phyloP scores from a whole-genome alignment of 768 basidiomycete species.

The Rhodotorula graminis region DNA sequence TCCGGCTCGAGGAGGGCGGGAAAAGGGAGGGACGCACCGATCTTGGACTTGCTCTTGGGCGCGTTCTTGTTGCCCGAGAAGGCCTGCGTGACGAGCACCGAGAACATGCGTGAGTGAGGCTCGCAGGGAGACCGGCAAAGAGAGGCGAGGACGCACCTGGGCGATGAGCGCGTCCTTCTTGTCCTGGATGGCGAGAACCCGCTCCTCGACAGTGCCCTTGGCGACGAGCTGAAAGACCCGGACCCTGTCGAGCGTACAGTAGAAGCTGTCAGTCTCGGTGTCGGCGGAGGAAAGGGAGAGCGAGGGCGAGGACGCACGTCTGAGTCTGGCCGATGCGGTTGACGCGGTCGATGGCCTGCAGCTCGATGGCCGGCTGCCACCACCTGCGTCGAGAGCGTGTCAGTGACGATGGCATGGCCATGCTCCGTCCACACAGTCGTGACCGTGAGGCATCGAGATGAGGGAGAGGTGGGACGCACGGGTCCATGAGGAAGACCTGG shows the following conservation, averaged over 20 bases:
- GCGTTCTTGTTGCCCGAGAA: conserved; percentile 26
- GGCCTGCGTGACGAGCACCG: background rate
- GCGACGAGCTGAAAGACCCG: conserved; percentile 41
- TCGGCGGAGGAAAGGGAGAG: background rate
- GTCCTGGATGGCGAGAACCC: conserved; percentile 41
- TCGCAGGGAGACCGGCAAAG: accelerated
- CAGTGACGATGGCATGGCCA: too few species aligned
- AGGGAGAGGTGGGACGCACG: conserved; percentile 12
- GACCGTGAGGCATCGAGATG: too few species aligned
- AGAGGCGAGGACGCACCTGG: conserved; percentile 18
- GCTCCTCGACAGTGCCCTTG: conserved; percentile 41
- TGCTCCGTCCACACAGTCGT: too few species aligned
- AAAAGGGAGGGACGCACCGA: conserved; percentile 13
- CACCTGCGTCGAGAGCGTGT: background rate
- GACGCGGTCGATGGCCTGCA: conserved; percentile 43
- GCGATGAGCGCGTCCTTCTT: conserved; percentile 40
- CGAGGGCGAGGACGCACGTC: conserved; percentile 11
- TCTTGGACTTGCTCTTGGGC: conserved; percentile 16
- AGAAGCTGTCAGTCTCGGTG: background rate
- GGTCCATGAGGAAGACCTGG: conserved; percentile 43
- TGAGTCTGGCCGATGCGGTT: conserved; percentile 42
- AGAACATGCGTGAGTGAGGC: background rate
- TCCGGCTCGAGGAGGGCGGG: background rate
- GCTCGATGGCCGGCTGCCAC: conserved; percentile 42
- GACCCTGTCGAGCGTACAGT: background rate